phyloP scores from a whole-genome alignment of 176 grass and related monocot genomes.

The Chloris gayana region DNA sequence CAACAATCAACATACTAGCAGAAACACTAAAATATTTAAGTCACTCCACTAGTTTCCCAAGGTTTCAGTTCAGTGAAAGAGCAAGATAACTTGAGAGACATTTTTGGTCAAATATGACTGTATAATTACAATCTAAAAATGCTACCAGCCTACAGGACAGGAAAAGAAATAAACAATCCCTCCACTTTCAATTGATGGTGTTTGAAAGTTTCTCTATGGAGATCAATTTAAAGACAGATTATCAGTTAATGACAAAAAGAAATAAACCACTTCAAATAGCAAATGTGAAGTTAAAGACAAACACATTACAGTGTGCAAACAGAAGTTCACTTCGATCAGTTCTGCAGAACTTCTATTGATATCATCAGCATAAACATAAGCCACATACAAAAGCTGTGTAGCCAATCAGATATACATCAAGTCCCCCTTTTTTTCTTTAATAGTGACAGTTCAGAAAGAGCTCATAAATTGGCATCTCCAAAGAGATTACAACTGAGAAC shows the following conservation, averaged over 20 bases:
- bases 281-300: conserved; percentile 1
- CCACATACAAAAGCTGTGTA: background rate
- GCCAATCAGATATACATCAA: conserved; percentile 36
- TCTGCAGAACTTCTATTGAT: background rate
- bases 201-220: too few relatives aligned
- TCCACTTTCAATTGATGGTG: too few relatives aligned
- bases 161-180: background rate
- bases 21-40: too few relatives aligned
- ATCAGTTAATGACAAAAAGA: background rate
- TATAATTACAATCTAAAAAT: background rate
- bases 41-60: background rate
- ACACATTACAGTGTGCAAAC: background rate
- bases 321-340: background rate
- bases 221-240: too few relatives aligned
- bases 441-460: conserved; percentile 26
- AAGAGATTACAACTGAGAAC: conserved; percentile 16
- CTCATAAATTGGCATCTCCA: conserved; percentile 26
- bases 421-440: background rate
- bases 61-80: background rate
- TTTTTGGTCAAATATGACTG: conserved; percentile 11
- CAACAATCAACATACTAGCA: background rate
- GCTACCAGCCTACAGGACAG: background rate
- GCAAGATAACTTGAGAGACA: background rate
- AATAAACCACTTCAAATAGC: background rate
- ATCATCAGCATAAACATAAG: background rate